Conservation (phyloP, 1,139 yeast genomes). For the Pichia sp. region DNA sequence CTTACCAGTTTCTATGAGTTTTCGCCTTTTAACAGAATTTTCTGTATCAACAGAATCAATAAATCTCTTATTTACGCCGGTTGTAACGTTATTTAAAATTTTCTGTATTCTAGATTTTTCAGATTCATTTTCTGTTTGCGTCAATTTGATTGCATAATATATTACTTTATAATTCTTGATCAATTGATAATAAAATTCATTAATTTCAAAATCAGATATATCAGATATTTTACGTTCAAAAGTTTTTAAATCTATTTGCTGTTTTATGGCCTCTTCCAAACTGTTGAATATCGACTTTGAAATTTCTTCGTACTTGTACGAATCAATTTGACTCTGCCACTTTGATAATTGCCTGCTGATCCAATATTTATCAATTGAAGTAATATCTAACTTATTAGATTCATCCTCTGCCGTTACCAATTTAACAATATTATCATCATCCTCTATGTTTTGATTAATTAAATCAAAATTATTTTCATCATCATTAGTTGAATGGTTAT, state of each 20-base stretch:
- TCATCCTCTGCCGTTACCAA: constrained; percentile 8
- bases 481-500: neutral
- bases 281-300: constrained; percentile 27
- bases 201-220: constrained; percentile 45
- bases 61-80: neutral
- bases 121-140: constrained; percentile 14
- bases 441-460: constrained; percentile 12
- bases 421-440: constrained; percentile 18
- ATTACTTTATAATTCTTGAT: constrained; percentile 37
- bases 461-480: constrained; percentile 3
- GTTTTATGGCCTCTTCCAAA: constrained; percentile 29
- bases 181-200: constrained; percentile 43
- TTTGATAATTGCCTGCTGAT: constrained; percentile 39
- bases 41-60: constrained; percentile 13
- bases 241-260: constrained; percentile 34
- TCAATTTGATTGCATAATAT: constrained; percentile 27
- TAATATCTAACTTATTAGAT: constrained; percentile 12
- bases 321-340: constrained; percentile 33
- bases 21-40: neutral
- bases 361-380: constrained; percentile 46
- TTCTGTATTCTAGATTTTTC: constrained; percentile 16
- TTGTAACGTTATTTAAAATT: neutral
- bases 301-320: constrained; percentile 26
- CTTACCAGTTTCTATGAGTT: neutral
- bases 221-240: constrained; percentile 50